phyloP scores from a whole-genome alignment of 352 stramenopile species.

The Peronospora destructor region DNA sequence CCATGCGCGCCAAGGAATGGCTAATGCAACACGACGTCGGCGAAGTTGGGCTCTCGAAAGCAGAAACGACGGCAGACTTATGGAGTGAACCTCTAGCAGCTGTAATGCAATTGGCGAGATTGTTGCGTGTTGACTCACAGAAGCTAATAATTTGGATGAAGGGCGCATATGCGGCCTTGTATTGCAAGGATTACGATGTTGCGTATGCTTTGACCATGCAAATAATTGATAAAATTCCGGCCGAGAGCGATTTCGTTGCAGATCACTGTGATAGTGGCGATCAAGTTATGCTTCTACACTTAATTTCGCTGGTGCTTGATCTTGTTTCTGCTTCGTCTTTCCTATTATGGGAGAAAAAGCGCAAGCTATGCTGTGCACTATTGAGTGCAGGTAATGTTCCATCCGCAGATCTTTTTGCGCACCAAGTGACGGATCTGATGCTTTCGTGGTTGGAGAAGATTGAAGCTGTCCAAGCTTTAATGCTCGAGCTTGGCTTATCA shows the following conservation, averaged over 20 bases:
- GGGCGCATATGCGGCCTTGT: constrained; percentile 57
- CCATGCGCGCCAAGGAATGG: constrained; percentile 38
- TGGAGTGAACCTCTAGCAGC: constrained; percentile 33
- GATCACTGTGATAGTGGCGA: constrained; percentile 7
- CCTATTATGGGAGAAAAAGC: constrained; percentile 53
- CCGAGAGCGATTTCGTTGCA: constrained; percentile 2
- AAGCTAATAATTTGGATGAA: constrained; percentile 53
- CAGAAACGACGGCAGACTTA: constrained; percentile 1
- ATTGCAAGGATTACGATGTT: constrained; percentile 61
- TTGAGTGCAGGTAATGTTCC: constrained; percentile 26
- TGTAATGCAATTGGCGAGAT: constrained; percentile 41
- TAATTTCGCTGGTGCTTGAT: constrained; percentile 63
- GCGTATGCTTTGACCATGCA: constrained; percentile 41
- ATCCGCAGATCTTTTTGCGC: constrained; percentile 34
- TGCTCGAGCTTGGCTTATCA: constrained; percentile 52
- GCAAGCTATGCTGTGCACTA: constrained; percentile 31
- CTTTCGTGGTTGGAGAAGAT: constrained; percentile 43
- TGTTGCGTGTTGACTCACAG: constrained; percentile 38
- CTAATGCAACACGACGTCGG: constrained; percentile 22
- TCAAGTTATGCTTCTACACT: constrained; percentile 30
- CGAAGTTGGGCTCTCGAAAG: constrained; percentile 1
- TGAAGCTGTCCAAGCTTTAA: constrained; percentile 47
- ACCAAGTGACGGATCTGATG: constrained; percentile 46
- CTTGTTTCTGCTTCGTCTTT: constrained; percentile 59
- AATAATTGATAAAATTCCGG: constrained; percentile 27